These are phyloP conservation scores for Cornus kousa DNA, from an alignment of 148 eudicot species.

Conservation along the genomic window DNA sequence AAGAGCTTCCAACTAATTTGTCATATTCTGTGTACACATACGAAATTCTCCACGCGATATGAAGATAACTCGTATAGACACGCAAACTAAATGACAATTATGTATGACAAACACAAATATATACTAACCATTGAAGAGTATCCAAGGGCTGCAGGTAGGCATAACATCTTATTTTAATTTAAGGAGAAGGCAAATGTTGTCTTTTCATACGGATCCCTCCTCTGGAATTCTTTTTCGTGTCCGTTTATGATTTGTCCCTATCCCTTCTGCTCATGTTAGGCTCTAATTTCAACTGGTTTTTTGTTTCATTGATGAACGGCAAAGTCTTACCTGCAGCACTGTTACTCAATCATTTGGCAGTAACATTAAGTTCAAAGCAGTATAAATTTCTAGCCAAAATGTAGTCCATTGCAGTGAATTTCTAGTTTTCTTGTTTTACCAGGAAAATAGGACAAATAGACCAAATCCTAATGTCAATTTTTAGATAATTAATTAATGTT, in stretches of 20 bases:
- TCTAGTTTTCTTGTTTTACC: background rate
- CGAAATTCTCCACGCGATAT: background rate
- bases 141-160: constrained; percentile 12
- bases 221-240: constrained; percentile 20
- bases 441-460: constrained; percentile 14
- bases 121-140: background rate
- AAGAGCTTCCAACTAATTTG: background rate
- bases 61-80: background rate
- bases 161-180: background rate
- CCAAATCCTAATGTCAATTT: constrained; percentile 9
- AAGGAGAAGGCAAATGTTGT: constrained; percentile 22
- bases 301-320: constrained; percentile 9
- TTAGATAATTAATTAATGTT: background rate
- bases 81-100: constrained; percentile 12
- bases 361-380: background rate
- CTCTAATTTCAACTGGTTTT: background rate
- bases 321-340: background rate
- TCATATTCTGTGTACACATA: background rate
- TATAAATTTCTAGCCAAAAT: background rate
- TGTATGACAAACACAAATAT: constrained; percentile 16
- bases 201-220: constrained; percentile 19
- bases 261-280: background rate
- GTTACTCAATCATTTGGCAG: constrained; percentile 5
- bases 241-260: constrained; percentile 9
- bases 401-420: constrained; percentile 11